A percentile compares a stretch with the other conserved stretches of the same genome.
These are phyloP conservation scores for Neckera pumila DNA, from an alignment of 225 moss, liverwort and hornwort genomes.

Conservation along the genomic window DNA sequence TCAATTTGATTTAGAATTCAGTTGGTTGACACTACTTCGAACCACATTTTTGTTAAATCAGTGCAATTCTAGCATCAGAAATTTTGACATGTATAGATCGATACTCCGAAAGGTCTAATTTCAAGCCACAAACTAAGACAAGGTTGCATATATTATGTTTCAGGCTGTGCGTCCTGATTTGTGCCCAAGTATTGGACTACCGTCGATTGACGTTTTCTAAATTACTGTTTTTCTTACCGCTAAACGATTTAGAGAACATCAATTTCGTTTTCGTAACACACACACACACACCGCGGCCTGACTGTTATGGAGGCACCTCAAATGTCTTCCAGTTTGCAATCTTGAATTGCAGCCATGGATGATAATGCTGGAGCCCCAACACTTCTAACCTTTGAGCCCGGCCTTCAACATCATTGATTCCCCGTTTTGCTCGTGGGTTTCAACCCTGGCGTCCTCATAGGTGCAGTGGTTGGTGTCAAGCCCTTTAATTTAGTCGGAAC, in stretches of 20 bases:
- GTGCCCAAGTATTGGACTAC: background rate
- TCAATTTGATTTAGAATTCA: background rate
- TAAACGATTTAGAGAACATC: too few species aligned
- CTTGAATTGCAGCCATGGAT: background rate
- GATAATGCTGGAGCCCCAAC: background rate
- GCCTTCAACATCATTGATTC: background rate
- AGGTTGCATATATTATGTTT: background rate
- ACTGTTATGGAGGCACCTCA: background rate
- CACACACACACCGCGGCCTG: too few species aligned
- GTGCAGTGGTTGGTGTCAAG: background rate
- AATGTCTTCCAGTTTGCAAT: background rate
- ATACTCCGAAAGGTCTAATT: background rate
- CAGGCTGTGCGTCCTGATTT: background rate
- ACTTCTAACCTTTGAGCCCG: background rate
- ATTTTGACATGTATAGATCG: background rate
- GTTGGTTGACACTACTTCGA: background rate
- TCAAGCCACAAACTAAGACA: background rate
- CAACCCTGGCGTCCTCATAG: too few species aligned
- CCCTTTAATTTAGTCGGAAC: too few species aligned
- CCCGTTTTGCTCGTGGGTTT: background rate
- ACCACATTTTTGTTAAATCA: background rate
- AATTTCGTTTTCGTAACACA: too few species aligned
- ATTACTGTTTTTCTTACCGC: background rate
- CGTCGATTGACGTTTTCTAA: background rate
- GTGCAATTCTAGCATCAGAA: background rate